Conservation (phyloP, 176 grass and related monocot species). For the Carex pumila region DNA sequence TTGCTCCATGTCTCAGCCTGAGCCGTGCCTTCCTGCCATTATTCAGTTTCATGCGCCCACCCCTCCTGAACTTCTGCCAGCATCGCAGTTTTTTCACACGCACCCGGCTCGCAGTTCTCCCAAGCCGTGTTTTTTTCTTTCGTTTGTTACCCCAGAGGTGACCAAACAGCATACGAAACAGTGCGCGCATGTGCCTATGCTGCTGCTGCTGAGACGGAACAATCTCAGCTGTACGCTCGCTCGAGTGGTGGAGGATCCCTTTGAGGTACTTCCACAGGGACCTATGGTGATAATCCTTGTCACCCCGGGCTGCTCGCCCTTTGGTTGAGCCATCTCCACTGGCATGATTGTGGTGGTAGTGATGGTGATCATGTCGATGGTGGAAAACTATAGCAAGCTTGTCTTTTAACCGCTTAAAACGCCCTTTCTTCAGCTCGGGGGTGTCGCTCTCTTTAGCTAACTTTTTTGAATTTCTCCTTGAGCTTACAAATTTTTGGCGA, state of each 20-base stretch:
- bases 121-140: neutral
- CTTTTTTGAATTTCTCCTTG: neutral
- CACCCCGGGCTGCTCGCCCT: neutral
- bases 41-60: neutral
- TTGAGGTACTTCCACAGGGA: conserved; percentile 39
- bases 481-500: neutral
- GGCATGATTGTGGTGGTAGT: conserved; percentile 24
- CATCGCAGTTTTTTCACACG: conserved; percentile 45
- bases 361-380: conserved; percentile 50
- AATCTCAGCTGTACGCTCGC: neutral
- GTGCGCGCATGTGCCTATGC: neutral
- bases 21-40: conserved; percentile 9
- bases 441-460: neutral
- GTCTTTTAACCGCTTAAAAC: conserved; percentile 35
- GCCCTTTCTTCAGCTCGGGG: conserved; percentile 17
- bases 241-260: conserved; percentile 15
- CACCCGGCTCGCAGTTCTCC: neutral
- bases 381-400: conserved; percentile 51
- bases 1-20: conserved; percentile 9
- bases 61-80: conserved; percentile 36
- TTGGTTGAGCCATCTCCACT: neutral
- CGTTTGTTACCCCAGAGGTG: conserved; percentile 21
- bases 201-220: neutral
- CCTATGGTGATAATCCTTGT: neutral
- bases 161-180: conserved; percentile 28